phyloP scores from a whole-genome alignment of 2,329 filamentous ascomycete species.

The Periglandula ipomoeae region DNA sequence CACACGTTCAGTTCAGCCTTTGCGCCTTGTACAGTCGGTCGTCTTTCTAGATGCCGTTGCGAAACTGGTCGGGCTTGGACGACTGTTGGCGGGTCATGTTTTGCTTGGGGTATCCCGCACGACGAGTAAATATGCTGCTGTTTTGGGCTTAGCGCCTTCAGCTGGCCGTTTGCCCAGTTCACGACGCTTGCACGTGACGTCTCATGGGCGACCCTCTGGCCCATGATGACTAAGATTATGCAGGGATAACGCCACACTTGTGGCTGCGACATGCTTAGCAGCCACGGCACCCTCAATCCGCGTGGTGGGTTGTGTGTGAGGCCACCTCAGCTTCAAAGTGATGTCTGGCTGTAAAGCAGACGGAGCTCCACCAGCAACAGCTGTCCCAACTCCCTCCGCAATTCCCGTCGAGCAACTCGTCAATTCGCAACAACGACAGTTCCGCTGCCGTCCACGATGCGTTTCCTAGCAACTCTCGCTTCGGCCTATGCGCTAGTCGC shows the following conservation, averaged over 20 bases:
- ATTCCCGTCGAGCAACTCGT: background rate
- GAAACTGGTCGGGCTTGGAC: constrained; percentile 1
- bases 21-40: background rate
- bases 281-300: background rate
- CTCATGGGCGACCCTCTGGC: background rate
- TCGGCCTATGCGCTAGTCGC: constrained; percentile 54
- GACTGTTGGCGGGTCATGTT: constrained; percentile 14
- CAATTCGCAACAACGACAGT: constrained; percentile 9
- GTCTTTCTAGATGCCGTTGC: background rate
- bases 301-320: constrained; percentile 10
- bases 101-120: constrained; percentile 12
- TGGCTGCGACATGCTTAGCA: background rate
- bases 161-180: background rate
- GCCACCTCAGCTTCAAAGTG: constrained; percentile 26
- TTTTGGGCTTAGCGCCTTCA: constrained; percentile 14
- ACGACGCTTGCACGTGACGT: constrained; percentile 1
- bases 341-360: too few relatives aligned
- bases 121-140: constrained; percentile 22
- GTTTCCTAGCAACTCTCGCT: constrained; percentile 53
- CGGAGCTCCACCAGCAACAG: constrained; percentile 12
- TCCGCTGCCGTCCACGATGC: constrained; percentile 46
- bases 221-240: background rate
- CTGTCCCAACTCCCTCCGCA: background rate
- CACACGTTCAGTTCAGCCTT: background rate
- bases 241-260: background rate